Conservation (phyloP, 306 rosid genomes). For the Cucumis hystrix region DNA sequence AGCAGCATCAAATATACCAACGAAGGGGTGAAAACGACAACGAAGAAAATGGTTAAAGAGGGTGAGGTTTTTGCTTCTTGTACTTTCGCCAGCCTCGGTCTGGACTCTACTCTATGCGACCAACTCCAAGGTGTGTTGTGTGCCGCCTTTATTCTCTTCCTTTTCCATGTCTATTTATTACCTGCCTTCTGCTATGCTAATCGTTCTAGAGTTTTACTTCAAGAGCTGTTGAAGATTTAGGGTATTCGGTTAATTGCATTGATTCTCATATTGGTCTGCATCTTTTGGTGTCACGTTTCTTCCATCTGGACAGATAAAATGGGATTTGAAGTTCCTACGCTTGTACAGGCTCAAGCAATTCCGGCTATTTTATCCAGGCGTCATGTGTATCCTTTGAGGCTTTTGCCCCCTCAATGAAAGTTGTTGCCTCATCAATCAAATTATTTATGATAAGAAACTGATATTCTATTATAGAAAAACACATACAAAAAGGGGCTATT, state of each 20-base stretch:
- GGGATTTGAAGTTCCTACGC: slow-evolving; percentile 73
- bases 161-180: neutral
- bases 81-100: slow-evolving; percentile 77
- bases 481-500: neutral
- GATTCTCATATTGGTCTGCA: neutral
- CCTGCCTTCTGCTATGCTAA: neutral
- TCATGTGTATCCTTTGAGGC: slow-evolving; percentile 50
- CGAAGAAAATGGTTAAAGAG: slow-evolving; percentile 6
- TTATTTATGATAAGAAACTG: neutral
- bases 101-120: slow-evolving; percentile 54
- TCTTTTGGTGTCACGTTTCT: neutral
- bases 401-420: too few species aligned
- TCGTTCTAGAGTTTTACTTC: neutral
- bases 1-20: neutral
- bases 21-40: neutral
- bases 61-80: slow-evolving; percentile 52
- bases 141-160: neutral
- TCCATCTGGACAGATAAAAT: slow-evolving; percentile 38
- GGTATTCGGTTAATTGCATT: neutral
- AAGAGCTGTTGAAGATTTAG: neutral
- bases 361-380: slow-evolving; percentile 74
- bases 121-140: slow-evolving; percentile 51
- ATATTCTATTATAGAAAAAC: neutral
- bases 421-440: too few species aligned
- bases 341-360: slow-evolving; percentile 76